Percentiles rank a stretch among this genome's conserved stretches.
Evolutionary conservation across 805 yeast genomes (phyloP).

Genomic region (Saccharomycopsis sp.): DNA sequence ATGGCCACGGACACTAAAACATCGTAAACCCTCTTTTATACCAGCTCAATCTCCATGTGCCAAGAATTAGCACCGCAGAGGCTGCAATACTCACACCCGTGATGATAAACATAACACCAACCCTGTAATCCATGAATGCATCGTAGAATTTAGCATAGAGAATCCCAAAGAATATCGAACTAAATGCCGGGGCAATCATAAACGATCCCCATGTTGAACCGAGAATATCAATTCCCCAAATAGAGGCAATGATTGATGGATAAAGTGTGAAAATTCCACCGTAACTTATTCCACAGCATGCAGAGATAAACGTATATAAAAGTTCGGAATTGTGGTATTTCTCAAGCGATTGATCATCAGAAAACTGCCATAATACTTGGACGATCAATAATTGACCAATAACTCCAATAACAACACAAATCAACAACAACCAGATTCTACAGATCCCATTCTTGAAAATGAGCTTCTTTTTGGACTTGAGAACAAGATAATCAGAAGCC

Average conservation of each 20-base stretch:
- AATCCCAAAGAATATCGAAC: constrained; percentile 62
- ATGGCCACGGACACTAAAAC: too few species aligned
- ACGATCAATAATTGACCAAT: constrained; percentile 30
- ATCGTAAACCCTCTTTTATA: not conserved
- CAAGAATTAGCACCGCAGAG: constrained; percentile 1
- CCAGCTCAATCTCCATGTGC: constrained; percentile 10
- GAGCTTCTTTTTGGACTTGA: constrained; percentile 13
- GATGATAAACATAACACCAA: constrained; percentile 5
- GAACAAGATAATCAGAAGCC: constrained; percentile 52
- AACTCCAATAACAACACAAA: constrained; percentile 31
- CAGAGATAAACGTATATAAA: constrained; percentile 26
- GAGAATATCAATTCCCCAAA: constrained; percentile 83
- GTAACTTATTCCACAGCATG: constrained; percentile 61
- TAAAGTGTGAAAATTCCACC: constrained; percentile 82
- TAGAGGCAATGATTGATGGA: constrained; percentile 75
- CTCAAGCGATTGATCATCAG: constrained; percentile 24
- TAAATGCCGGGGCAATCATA: constrained; percentile 83
- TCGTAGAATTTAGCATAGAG: constrained; percentile 64
- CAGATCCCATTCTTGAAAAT: constrained; percentile 23
- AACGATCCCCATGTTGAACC: constrained; percentile 93
- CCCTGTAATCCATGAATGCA: constrained; percentile 26
- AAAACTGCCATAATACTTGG: not conserved
- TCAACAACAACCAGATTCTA: constrained; percentile 29
- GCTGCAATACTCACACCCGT: constrained; percentile 11
- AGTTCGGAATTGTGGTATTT: constrained; percentile 21